These are phyloP conservation scores for Penicillium paxilli DNA, from an alignment of 495 filamentous ascomycete genomes.

Conservation along the genomic window DNA sequence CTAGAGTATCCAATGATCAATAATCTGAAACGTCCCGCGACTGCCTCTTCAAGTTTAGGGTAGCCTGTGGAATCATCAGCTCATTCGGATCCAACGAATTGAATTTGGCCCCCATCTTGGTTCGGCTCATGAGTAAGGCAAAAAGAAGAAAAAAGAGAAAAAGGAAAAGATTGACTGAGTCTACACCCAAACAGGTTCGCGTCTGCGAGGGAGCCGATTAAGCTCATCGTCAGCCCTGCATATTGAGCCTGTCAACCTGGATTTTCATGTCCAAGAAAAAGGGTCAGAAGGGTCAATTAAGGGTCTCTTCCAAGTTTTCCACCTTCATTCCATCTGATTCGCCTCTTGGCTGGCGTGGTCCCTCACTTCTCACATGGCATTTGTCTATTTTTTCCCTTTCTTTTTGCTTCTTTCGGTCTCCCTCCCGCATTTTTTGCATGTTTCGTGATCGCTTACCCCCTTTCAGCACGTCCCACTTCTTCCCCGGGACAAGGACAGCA, in stretches of 20 bases:
- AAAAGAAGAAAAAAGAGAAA: too few species aligned
- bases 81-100: not conserved
- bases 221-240: slow-evolving; percentile 19
- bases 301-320: not conserved
- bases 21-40: not conserved
- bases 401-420: too few species aligned
- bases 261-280: not conserved
- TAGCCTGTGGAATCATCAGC: not conserved
- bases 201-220: slow-evolving; percentile 5
- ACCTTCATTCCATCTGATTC: not conserved
- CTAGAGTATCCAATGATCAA: too few species aligned
- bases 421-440: not conserved
- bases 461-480: slow-evolving; percentile 24
- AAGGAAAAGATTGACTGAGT: slow-evolving; percentile 3
- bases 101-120: not conserved
- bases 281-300: too few species aligned
- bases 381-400: too few species aligned
- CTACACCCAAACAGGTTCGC: not conserved
- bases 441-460: slow-evolving; percentile 16
- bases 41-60: not conserved
- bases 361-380: slow-evolving; percentile 25
- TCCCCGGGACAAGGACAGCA: slow-evolving; percentile 2
- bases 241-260: not conserved
- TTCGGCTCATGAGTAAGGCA: too few species aligned
- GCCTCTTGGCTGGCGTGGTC: not conserved